Evolutionary conservation across 805 yeast species (phyloP).

Genomic region (Barnettozyma siamensis): DNA sequence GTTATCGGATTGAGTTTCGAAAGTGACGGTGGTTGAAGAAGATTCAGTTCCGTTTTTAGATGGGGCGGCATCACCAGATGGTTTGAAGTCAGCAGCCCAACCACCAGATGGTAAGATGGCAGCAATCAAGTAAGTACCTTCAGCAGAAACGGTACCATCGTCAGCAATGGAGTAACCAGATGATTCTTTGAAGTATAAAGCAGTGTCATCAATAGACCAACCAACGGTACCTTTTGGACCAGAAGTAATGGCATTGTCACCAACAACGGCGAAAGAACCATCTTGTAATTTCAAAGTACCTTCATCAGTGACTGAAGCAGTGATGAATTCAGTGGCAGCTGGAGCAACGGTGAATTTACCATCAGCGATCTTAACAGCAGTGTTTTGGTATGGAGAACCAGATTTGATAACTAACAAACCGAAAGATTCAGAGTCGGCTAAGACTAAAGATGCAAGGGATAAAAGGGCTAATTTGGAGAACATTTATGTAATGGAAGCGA

Average conservation of each 20-base stretch:
- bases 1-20: conserved; percentile 17
- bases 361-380: conserved; percentile 18
- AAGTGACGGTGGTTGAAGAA: conserved; percentile 4
- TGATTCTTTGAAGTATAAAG: conserved; percentile 31
- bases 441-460: conserved; percentile 24
- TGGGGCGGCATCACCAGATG: conserved; percentile 14
- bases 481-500: conserved; percentile 7
- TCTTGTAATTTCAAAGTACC: conserved; percentile 28
- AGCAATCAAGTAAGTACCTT: conserved; percentile 17
- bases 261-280: conserved; percentile 26
- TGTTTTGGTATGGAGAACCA: conserved; percentile 30
- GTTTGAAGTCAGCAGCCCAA: conserved; percentile 22
- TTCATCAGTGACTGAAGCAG: conserved; percentile 26
- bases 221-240: conserved; percentile 30
- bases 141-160: conserved; percentile 16
- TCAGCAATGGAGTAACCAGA: conserved; percentile 34
- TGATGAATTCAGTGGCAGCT: conserved; percentile 13
- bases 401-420: conserved; percentile 32
- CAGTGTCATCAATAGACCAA: conserved; percentile 34
- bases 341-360: conserved; percentile 16
- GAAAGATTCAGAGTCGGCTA: conserved; percentile 34
- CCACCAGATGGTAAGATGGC: conserved; percentile 19
- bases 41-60: conserved; percentile 2
- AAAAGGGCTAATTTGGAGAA: conserved; percentile 20
- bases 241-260: conserved; percentile 23